phyloP scores from a whole-genome alignment of 164 flowering plant species.

The Litsea cubeba region DNA sequence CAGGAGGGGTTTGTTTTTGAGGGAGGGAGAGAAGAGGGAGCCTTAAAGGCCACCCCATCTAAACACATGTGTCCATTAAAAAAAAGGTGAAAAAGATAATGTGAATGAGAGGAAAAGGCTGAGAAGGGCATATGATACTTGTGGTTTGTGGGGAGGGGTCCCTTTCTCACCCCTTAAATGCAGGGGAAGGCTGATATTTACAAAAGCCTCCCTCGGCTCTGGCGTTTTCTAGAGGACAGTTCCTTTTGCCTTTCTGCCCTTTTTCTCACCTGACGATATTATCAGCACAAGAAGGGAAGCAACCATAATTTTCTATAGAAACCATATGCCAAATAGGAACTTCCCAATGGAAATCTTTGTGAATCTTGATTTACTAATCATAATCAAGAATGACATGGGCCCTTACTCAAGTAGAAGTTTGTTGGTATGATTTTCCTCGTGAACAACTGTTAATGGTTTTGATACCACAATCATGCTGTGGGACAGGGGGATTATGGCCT shows the following conservation, averaged over 20 bases:
- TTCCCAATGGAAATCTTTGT: too few species aligned
- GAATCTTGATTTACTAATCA: too few species aligned
- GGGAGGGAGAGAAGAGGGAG: constrained; percentile 11
- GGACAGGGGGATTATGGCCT: too few species aligned
- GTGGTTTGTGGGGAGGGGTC: constrained; percentile 36
- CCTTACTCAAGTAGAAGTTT: neutral
- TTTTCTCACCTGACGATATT: too few species aligned
- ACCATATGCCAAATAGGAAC: too few species aligned
- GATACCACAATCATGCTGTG: too few species aligned
- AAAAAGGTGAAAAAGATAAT: constrained; percentile 16
- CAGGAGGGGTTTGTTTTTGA: neutral
- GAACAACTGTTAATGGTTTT: too few species aligned
- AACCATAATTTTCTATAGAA: too few species aligned
- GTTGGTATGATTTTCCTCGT: too few species aligned
- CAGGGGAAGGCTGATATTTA: neutral
- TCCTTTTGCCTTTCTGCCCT: too few species aligned
- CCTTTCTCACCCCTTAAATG: constrained; percentile 22
- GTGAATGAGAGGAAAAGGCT: constrained; percentile 13
- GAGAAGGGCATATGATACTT: constrained; percentile 35
- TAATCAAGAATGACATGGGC: neutral
- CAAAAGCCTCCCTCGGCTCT: neutral
- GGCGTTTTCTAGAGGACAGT: too few species aligned
- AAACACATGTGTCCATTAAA: constrained; percentile 37
- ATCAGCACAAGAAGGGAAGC: too few species aligned
- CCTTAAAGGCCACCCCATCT: constrained; percentile 36